Conservation (phyloP, 2,329 filamentous ascomycete genomes). For the Stemphylium lycopersici region DNA sequence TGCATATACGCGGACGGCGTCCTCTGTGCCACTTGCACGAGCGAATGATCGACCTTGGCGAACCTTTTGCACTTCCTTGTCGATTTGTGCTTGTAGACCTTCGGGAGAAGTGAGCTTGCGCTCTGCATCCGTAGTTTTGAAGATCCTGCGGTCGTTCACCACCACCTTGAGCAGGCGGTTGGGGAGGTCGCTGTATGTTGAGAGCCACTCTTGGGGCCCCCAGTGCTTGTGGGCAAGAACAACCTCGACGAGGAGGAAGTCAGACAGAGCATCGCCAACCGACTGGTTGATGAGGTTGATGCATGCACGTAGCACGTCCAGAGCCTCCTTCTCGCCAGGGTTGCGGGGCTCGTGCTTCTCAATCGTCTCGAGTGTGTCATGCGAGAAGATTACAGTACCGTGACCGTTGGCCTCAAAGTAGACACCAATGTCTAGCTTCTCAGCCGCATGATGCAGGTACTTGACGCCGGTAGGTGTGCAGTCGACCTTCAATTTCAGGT, state of each 20-base stretch:
- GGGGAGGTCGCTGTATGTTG: conserved; percentile 90
- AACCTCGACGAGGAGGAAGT: conserved; percentile 94
- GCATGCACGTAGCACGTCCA: conserved; percentile 82
- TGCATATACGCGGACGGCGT: conserved; percentile 93
- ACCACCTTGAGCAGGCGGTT: conserved; percentile 94
- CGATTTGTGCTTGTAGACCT: conserved; percentile 84
- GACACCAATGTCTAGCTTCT: conserved; percentile 91
- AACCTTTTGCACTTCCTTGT: conserved; percentile 87
- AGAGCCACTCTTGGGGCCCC: conserved; percentile 88
- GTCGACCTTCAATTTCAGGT: conserved; percentile 84
- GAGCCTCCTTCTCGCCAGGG: conserved; percentile 86
- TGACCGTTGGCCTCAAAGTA: conserved; percentile 99
- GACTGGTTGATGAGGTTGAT: conserved; percentile 97
- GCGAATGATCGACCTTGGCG: conserved; percentile 89
- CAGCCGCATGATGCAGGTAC: conserved; percentile 95
- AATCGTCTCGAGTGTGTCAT: conserved; percentile 80
- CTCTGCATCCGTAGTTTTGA: conserved; percentile 92
- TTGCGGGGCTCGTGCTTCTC: conserved; percentile 81
- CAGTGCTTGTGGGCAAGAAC: conserved; percentile 95
- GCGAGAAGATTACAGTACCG: conserved; percentile 93
- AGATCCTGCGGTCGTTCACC: conserved; percentile 84
- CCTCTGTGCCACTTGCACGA: conserved; percentile 91
- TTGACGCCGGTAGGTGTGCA: conserved; percentile 97
- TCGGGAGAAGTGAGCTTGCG: conserved; percentile 79
- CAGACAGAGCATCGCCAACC: conserved; percentile 92